Conservation (phyloP, 192 early-diverging fungal species). For the Backusella sp. region DNA sequence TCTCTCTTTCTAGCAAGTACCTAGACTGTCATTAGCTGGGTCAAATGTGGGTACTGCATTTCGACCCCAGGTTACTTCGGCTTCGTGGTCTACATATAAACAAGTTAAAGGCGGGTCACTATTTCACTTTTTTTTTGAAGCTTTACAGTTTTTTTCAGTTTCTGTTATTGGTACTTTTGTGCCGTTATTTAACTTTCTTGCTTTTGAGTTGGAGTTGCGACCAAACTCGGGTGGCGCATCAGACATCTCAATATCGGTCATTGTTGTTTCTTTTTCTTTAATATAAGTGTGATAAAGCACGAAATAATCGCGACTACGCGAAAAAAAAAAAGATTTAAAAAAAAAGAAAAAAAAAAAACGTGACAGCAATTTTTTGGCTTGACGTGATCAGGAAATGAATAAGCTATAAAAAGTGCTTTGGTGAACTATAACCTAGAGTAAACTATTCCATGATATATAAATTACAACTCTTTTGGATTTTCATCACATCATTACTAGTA, state of each 20-base stretch:
- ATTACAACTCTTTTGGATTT: too few species aligned
- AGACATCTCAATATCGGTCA: neutral
- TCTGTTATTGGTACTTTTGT: neutral
- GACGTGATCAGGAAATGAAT: too few species aligned
- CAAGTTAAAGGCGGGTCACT: too few species aligned
- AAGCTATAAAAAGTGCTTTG: too few species aligned
- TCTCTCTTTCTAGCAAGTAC: neutral
- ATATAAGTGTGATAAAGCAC: neutral
- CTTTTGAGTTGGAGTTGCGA: neutral
- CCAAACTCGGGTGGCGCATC: neutral
- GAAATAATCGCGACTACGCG: neutral
- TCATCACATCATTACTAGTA: too few species aligned
- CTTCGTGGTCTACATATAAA: neutral
- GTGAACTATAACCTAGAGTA: too few species aligned
- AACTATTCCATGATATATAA: too few species aligned
- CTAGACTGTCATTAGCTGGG: neutral
- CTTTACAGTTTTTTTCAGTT: neutral
- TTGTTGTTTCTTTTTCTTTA: conserved; percentile 14
- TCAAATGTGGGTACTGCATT: neutral
- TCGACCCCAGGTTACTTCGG: neutral
- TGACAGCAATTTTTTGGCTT: neutral
- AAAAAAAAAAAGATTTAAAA: neutral
- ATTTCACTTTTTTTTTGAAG: neutral
- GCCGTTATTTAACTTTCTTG: neutral
- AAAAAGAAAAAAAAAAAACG: neutral